Base-by-base conservation (phyloP, 352 stramenopile genomes). In the Nothophytophthora sp. region DNA sequence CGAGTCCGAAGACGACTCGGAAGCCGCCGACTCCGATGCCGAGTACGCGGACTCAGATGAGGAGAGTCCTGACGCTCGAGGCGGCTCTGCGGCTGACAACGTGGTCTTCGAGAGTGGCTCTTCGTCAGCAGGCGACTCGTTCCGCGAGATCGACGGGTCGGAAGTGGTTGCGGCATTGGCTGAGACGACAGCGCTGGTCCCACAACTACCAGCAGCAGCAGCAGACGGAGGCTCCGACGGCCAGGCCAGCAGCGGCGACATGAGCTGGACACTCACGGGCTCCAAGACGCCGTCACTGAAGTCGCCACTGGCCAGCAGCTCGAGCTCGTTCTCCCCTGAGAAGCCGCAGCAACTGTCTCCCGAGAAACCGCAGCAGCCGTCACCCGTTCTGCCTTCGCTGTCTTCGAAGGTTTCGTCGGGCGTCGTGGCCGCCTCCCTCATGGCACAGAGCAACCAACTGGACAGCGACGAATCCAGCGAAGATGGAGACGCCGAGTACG, bases 341-440 rank as follows among this genome's bases (percentile, higher is more conserved):
- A 18, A 41, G 6, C 40, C 44, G 15, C 38, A 63, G 27, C 25
- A 41, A 16, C 13, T 22, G 25, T 48, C 28, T 13, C 55, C 45
- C 10, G 20, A 46, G 41, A 64, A 46, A 19, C 44, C 5, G 30
- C 47, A 38, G 11, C 47, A 35, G 15, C 30, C 10, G 18, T 67
- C 45, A 6, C 38, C 43, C 6, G 37, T 50, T 18, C 32, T 37
- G 15, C 45, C 41, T 1, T 67, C 42, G 13, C 51, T 33, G 50
- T 67, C 46, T 9, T 63, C 53, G 2, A 66, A 61, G 23, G 57
- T 55, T 13, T 66, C 57, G 5, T 66, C 57, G 28, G 50, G 50
- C 4, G 56, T 50, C 5, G 52, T 66, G 4, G 57, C 44, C 3
- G 38, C 37, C 11, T 61, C 50, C 7, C 44, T 66, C 10, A 66